A percentile compares a stretch with the other conserved stretches of the same genome.
Conservation (phyloP, 495 filamentous ascomycete genomes). For the Neurospora cerealis region DNA sequence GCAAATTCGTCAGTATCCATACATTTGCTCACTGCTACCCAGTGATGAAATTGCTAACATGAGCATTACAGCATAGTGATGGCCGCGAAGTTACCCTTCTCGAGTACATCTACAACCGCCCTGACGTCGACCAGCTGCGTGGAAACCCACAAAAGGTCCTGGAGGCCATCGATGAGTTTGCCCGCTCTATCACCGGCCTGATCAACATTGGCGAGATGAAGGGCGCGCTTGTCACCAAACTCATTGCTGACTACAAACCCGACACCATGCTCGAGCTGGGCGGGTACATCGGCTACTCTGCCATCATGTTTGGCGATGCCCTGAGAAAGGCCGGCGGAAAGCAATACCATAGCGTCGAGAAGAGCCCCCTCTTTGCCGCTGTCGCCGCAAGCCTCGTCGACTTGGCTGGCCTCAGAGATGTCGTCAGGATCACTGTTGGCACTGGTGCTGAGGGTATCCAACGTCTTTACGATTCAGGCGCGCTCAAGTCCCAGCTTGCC, state of each 20-base stretch:
- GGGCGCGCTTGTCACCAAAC: slow-evolving; percentile 51
- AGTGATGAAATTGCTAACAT: slow-evolving; percentile 53
- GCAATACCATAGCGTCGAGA: slow-evolving; percentile 56
- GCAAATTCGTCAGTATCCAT: slow-evolving; percentile 8
- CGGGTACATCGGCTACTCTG: slow-evolving; percentile 73
- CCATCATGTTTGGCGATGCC: slow-evolving; percentile 58
- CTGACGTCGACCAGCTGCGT: slow-evolving; percentile 43
- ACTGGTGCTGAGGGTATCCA: slow-evolving; percentile 49
- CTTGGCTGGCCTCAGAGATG: slow-evolving; percentile 55
- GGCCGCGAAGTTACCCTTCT: slow-evolving; percentile 67
- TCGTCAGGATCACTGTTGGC: slow-evolving; percentile 58
- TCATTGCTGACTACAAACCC: slow-evolving; percentile 57
- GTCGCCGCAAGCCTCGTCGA: slow-evolving; percentile 52
- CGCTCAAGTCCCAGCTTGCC: slow-evolving; percentile 43
- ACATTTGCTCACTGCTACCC: not conserved
- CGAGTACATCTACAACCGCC: slow-evolving; percentile 53
- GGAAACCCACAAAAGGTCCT: slow-evolving; percentile 56
- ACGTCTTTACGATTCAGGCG: slow-evolving; percentile 41
- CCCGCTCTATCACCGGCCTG: slow-evolving; percentile 51
- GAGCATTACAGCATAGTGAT: slow-evolving; percentile 57
- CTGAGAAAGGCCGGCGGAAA: slow-evolving; percentile 48
- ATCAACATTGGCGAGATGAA: slow-evolving; percentile 75
- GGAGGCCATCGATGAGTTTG: slow-evolving; percentile 62
- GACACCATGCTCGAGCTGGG: slow-evolving; percentile 67
- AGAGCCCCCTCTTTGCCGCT: slow-evolving; percentile 56